Evolutionary conservation across 257 asterid genomes (phyloP).

Genomic region (Petunia secreta): DNA sequence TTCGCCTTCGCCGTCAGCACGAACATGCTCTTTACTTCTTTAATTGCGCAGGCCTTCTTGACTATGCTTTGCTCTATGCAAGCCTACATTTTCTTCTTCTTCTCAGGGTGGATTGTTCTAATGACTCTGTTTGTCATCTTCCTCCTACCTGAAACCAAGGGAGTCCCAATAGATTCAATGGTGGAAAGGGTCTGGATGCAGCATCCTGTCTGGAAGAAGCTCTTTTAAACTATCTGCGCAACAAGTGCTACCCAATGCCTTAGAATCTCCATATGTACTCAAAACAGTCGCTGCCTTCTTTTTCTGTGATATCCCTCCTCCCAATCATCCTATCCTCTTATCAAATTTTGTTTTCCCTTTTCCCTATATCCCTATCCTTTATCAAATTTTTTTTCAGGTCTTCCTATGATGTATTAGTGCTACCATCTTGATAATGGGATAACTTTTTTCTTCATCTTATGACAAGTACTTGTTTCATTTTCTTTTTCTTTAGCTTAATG

Average conservation of each 20-base stretch:
- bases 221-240: slow-evolving; percentile 9
- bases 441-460: no score
- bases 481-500: no score
- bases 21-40: slow-evolving; percentile 46
- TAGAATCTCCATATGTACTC: neutral
- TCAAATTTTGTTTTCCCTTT: neutral
- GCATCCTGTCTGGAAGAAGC: slow-evolving; percentile 43
- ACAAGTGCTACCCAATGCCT: neutral
- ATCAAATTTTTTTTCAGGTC: no score
- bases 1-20: slow-evolving; percentile 70
- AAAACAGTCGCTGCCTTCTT: neutral
- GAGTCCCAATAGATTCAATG: slow-evolving; percentile 38
- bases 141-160: slow-evolving; percentile 47
- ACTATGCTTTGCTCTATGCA: slow-evolving; percentile 43
- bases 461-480: no score
- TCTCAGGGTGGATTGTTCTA: slow-evolving; percentile 39
- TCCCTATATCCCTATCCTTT: no score
- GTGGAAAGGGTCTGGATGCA: slow-evolving; percentile 41
- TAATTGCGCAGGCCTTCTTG: slow-evolving; percentile 43
- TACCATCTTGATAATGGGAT: no score
- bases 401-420: no score
- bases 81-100: slow-evolving; percentile 48
- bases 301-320: neutral
- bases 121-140: slow-evolving; percentile 42
- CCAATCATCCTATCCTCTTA: neutral